Evolutionary conservation across 352 stramenopile species (phyloP).

Genomic region (Pythium grandisporangium): DNA sequence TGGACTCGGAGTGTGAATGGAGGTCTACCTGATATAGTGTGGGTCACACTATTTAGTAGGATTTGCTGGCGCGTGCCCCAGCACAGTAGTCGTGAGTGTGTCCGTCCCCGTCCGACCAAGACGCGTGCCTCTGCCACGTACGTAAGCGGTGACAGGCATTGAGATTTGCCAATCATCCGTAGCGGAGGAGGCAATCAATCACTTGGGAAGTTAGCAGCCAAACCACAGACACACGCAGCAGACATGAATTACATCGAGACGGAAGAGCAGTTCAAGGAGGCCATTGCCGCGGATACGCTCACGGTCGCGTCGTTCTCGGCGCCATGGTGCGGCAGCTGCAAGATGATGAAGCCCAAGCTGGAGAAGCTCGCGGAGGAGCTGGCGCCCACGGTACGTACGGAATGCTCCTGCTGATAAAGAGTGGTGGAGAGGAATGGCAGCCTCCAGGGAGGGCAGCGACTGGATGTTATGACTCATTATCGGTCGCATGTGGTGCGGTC

Average conservation of each 20-base stretch:
- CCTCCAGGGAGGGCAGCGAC: no score
- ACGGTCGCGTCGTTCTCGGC: constrained; percentile 21
- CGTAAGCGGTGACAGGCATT: no score
- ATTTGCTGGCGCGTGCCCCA: no score
- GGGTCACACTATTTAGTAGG: no score
- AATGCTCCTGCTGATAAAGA: background rate
- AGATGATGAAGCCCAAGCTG: constrained; percentile 44
- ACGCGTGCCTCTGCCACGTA: no score
- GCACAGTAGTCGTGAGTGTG: no score
- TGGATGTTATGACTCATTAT: background rate
- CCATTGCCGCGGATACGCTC: constrained; percentile 8
- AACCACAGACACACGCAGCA: constrained; percentile 1
- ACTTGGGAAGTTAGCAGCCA: no score
- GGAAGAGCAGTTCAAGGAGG: constrained; percentile 14
- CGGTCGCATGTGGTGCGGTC: constrained; percentile 2
- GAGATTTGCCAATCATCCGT: no score
- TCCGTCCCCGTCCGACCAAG: background rate
- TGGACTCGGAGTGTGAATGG: no score
- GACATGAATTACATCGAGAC: constrained; percentile 8
- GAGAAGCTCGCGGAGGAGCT: constrained; percentile 44
- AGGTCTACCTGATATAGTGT: no score
- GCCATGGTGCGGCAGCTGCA: constrained; percentile 61
- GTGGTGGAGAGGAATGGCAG: no score
- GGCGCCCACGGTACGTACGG: constrained; percentile 18
- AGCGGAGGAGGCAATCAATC: no score